Evolutionary conservation across 352 stramenopile species (phyloP), one percentile per base, ranked within the genome.

Genomic region (Pythium apleroticum): DNA sequence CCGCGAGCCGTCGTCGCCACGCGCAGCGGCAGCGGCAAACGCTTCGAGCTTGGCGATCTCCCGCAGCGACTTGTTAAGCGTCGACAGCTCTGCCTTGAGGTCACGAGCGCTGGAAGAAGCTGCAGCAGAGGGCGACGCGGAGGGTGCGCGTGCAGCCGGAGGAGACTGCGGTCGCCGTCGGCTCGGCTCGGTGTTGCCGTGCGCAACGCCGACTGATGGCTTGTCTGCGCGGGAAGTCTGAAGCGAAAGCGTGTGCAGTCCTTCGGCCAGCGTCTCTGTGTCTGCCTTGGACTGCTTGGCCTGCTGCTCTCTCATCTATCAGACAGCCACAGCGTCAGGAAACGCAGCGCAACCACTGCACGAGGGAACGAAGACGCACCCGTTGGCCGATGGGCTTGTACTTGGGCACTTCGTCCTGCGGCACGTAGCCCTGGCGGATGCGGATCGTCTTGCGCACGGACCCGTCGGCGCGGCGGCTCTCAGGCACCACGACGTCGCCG

Each of bases 361-460:
- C 10, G 10, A 58, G 63, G 66, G 27, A 0, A 20, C 31, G 19
- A 6, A 22, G 28, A 60, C 59, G 24, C 52, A 76, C 81, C 15
- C 86, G 80, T 43, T 90, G 79, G 28, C 69, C 82, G 39, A 88
- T 65, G 28, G 84, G 87, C 63, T 91, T 89, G 73, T 95, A 95
- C 53, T 83, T 84, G 55, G 81, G 78, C 53, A 91, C 73, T 65
- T 96, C 87, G 57, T 96, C 87, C 69, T 92, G 85, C 49, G 84
- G 83, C 46, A 93, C 72, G 65, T 92, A 93, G 57, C 85, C 85
- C 68, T 88, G 66, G 31, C 87, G 87, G 63, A 96, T 89, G 59
- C 84, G 83, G 53, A 96, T 90, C 27, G 83, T 55, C 65, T 93
- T 93, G 52, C 87, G 83, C 56, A 83, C 75, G 0, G 85, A 90